Evolutionary conservation across 176 grass and related monocot species (phyloP), one percentile per base, ranked within the genome.

Genomic region (Carex scoparia): DNA sequence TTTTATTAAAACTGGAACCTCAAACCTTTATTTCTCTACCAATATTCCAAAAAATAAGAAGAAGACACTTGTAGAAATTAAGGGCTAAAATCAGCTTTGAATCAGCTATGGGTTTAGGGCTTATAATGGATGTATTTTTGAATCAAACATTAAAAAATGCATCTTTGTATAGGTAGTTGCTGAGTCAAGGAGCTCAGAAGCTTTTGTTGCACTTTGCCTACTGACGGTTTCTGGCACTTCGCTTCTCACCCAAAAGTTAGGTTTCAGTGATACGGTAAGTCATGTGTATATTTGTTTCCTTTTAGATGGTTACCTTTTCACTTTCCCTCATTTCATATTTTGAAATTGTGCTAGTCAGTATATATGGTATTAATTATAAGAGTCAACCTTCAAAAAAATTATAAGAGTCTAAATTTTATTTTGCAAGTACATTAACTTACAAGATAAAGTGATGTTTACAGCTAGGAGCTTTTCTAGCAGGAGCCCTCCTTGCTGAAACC

Each of bases 381-480:
- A 79, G 48, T 30, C 53, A 23, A 23, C 23, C 23, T 23, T 23
- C 23, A 23, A 23, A 23, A 23, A 23, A 37, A 88, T 62, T 28
- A 32, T 79, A 46, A 19, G 8, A 79, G 48, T 30, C 53, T 79
- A 57, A 79, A 3, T 15, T 18, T 27, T 58, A 58, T 13, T 10
- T 57, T 8, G 5, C 15, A 58, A 13, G 7, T 46, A 72, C 8
- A 57, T 16, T 37, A 48, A 79, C 61, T 63, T 23, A 63, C 8
- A 63, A 27, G 23, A 63, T 56, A 9, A n/a, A 33, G 28, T 57
- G 51, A 28, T 58, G 66, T 81, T 30, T 89, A 64, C 87, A 95
- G 96, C 77, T 98, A 89, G 96, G 96, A 55, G 96, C 96, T 89
- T 98, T 98, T 95, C 88, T 98, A 27, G 96, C 96, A 58, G 96